These are phyloP conservation scores for Lepidopterella palustris DNA, from an alignment of 495 filamentous ascomycete genomes.

Conservation along the genomic window DNA sequence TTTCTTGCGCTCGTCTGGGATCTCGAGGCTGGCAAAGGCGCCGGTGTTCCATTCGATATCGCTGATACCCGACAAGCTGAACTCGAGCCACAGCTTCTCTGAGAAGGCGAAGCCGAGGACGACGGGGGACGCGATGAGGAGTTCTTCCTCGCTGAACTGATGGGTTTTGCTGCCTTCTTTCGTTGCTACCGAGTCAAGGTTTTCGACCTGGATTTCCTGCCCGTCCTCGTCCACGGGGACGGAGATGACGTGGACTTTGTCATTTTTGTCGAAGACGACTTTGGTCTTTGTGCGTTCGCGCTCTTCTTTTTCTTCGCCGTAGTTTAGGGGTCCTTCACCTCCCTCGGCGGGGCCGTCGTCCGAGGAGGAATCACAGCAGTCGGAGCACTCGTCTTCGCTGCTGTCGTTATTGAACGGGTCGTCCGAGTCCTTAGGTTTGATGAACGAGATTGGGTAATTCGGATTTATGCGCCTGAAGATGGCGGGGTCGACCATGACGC, in stretches of 20 bases:
- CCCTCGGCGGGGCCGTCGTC: conserved; percentile 33
- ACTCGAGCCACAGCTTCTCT: conserved; percentile 90
- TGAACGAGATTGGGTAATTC: conserved; percentile 76
- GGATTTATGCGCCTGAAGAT: conserved; percentile 84
- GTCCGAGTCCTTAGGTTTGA: conserved; percentile 71
- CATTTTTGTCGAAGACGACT: conserved; percentile 57
- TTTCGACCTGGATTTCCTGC: conserved; percentile 58
- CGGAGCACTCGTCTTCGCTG: conserved; percentile 49
- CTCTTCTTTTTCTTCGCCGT: conserved; percentile 43
- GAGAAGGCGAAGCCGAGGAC: conserved; percentile 89
- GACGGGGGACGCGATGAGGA: conserved; percentile 82
- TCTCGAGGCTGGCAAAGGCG: conserved; percentile 73
- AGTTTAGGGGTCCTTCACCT: conserved; percentile 10
- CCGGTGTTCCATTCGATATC: conserved; percentile 77
- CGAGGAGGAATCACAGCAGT: conserved; percentile 42
- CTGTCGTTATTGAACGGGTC: conserved; percentile 49
- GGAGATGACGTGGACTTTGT: conserved; percentile 51
- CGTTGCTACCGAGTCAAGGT: conserved; percentile 49
- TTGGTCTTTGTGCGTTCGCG: conserved; percentile 54
- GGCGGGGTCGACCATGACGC: conserved; percentile 85
- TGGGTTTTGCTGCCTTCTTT: conserved; percentile 39
- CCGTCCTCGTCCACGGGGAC: conserved; percentile 57
- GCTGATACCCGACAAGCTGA: conserved; percentile 73
- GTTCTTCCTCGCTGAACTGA: conserved; percentile 75
- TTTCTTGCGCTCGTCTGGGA: conserved; percentile 67